Evolutionary conservation across 768 basidiomycete genomes (phyloP), one percentile per base, ranked within the genome.

Genomic region (Suillus subalutaceus): DNA sequence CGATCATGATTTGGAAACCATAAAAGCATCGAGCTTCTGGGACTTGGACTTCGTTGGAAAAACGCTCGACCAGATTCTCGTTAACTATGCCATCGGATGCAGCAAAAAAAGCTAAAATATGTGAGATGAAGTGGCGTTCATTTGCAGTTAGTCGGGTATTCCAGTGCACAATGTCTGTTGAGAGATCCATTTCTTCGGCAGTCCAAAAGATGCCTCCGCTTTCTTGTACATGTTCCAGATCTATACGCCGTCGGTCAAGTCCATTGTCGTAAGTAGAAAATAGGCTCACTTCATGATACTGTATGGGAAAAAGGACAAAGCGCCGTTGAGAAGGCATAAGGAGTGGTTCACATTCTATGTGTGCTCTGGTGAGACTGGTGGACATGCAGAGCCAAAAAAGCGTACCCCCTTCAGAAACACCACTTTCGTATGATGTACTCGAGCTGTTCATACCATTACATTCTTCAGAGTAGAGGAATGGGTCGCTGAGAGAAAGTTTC

Each of bases 1-100:
- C 96, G 88, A 97, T 98, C 96, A 97, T 97, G 72, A 98, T 93
- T 76, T 98, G 96, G 81, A 97, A 97, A 18, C 96, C 96, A 73
- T 97, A 98, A 80, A 98, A 98, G 77, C 93, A 97, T 4, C 96
- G 90, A 10, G 94, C 96, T 77, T 98, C 96, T 5, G 96, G 92
- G 2, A 84, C 85, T 74, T 97, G 96, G 4, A 98, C 93, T 75
- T 98, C 96, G 66, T 88, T 89, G 9, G 92, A 94, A 79, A 98
- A 97, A 8, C 96, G 91, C 77, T 97, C 94, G 40, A 97, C 86
- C 1, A 98, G 84, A 76, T 98, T 98, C 76, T 97, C 96, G 78
- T 97, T 97, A 71, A 97, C 94, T 67, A 97, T 97, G 41, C 96
- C 95, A 69, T 97, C 95, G 0, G 94, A 96, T 8, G 96, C 94